Evolutionary conservation across 768 basidiomycete species (phyloP), one percentile per base, ranked within the genome.

Genomic region (Pulveroboletus sp.): DNA sequence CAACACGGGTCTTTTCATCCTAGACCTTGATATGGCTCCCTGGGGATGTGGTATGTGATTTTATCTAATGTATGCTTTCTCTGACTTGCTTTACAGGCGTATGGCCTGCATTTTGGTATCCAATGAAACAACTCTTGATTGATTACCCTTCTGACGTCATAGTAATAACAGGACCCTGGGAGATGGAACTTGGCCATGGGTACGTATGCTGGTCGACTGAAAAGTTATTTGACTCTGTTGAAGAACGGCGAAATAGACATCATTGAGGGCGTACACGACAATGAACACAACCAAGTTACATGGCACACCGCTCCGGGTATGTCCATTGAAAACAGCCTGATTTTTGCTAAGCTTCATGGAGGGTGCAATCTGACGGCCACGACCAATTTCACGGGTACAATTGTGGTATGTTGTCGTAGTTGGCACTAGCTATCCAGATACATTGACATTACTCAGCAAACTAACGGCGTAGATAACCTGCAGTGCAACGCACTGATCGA

Each of bases 81-180:
- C 56, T 43, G 37, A 59, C 48, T 13, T 37, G 26, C 43, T 11
- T 35, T 36, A 13, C 30, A 88, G 86, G 78, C 57, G 80, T 85
- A 19, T 92, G 92, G 91, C 90, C 89, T 36, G 85, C 87, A 6
- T 89, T 84, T 65, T 89, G 87, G 88, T 62, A 83, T 48, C 45
- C 35, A 44, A 32, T 43, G 9, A 37, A n/a, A 13, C 19, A 9
- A 19, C 38, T 44, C 43, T 55, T 30, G 11, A 30, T 45, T 9
- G 17, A 22, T 22, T 8, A 14, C 17, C 29, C 20, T 44, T 35
- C 47, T 56, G 31, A 62, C 38, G 17, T n/a, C 7, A 13, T 43
- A 43, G 26, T 45, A 6, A 16, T 43, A 43, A 40, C 35, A 68
- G 67, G 67, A 68, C 67, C 35, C 14, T 68, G 23, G 85, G 84